These are phyloP conservation scores for Neonectria magnoliae DNA, from an alignment of 2,329 filamentous ascomycete genomes.

Conservation along the genomic window DNA sequence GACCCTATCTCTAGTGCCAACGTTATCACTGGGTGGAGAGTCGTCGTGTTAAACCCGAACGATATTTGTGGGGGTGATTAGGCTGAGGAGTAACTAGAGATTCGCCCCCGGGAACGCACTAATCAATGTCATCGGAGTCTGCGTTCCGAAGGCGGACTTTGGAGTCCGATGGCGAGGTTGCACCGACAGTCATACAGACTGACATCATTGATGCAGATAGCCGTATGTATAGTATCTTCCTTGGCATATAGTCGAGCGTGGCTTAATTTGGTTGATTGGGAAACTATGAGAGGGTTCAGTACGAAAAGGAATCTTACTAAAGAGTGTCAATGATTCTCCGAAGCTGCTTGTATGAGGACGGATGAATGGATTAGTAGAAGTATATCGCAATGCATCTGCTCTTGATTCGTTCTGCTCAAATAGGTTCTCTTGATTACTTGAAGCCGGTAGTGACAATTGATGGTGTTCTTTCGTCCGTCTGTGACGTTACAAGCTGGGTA, in stretches of 20 bases:
- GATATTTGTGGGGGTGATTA: not conserved
- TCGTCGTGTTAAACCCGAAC: not conserved
- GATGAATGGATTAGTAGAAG: too few relatives aligned
- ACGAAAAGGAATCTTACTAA: not conserved
- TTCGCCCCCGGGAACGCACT: not conserved
- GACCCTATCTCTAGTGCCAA: not conserved
- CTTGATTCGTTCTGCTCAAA: not conserved
- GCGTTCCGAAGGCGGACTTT: not conserved
- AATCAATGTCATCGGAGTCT: not conserved
- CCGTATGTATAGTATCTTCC: not conserved
- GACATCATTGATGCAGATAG: not conserved
- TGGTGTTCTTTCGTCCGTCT: too few relatives aligned
- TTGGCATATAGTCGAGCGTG: not conserved
- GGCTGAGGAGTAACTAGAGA: not conserved
- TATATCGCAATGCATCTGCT: not conserved
- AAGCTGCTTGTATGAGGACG: too few relatives aligned
- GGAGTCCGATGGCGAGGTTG: not conserved
- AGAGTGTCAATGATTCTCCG: too few relatives aligned
- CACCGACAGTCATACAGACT: not conserved
- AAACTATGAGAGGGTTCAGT: not conserved
- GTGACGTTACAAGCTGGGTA: too few relatives aligned
- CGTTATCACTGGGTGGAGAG: slow-evolving; percentile 9
- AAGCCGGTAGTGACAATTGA: not conserved
- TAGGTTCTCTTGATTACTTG: not conserved
- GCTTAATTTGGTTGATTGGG: not conserved